These are phyloP conservation scores for Tetrapyrgos nigripes DNA, from an alignment of 1,284 basidiomycete genomes.

Conservation along the genomic window DNA sequence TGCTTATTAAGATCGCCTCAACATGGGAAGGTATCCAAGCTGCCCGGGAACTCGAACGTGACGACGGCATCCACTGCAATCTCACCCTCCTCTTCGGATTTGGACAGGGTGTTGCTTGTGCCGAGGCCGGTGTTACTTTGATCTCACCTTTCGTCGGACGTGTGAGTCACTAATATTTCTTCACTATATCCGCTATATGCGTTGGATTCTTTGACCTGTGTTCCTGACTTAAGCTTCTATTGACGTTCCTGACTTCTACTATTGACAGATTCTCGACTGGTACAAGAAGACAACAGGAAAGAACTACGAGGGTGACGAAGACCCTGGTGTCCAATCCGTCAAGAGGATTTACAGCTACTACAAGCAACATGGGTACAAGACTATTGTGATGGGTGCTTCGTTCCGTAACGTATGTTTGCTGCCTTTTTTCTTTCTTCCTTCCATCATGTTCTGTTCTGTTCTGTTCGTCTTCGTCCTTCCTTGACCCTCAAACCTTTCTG, in stretches of 20 bases:
- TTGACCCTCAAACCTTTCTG: no score
- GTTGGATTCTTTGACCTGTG: not conserved
- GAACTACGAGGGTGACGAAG: conserved; percentile 86
- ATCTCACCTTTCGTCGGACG: conserved; percentile 99
- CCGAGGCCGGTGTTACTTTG: conserved; percentile 96
- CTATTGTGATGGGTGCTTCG: conserved; percentile 99
- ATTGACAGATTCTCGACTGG: conserved; percentile 88
- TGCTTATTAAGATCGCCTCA: conserved; percentile 99
- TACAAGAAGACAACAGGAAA: conserved; percentile 92
- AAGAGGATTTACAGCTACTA: conserved; percentile 99
- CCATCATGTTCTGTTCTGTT: conserved; percentile 20
- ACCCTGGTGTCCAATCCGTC: conserved; percentile 98
- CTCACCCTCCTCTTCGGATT: conserved; percentile 99
- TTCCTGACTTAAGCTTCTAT: not conserved
- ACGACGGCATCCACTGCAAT: conserved; percentile 98
- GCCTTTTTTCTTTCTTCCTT: not conserved
- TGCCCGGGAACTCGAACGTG: conserved; percentile 92
- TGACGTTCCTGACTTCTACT: conserved; percentile 62
- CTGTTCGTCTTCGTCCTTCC: conserved; percentile 16
- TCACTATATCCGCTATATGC: conserved; percentile 3
- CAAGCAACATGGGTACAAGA: conserved; percentile 98
- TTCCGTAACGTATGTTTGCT: conserved; percentile 88
- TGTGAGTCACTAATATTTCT: conserved; percentile 60
- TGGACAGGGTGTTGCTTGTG: conserved; percentile 97
- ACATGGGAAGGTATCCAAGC: conserved; percentile 99